Evolutionary conservation across 1,284 basidiomycete genomes (phyloP).

Genomic region (Naganishia cerealis): DNA sequence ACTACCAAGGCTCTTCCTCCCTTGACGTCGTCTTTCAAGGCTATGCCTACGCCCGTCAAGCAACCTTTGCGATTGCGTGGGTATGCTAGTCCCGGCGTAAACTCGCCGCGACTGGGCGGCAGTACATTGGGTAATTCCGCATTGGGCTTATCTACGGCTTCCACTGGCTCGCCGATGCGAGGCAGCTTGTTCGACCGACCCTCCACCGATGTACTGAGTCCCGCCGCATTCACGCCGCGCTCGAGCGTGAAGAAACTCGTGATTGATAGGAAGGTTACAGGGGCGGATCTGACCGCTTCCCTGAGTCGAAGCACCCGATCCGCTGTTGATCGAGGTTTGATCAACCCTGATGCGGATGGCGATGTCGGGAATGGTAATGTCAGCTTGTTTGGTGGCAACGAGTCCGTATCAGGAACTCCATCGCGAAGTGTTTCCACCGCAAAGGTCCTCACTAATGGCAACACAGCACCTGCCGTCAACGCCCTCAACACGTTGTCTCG

Average conservation of each 20-base stretch:
- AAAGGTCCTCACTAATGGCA: slow-evolving; percentile 1
- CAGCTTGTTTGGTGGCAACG: slow-evolving; percentile 29
- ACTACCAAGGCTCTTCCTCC: slow-evolving; percentile 52
- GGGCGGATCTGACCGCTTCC: slow-evolving; percentile 44
- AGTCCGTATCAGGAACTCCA: slow-evolving; percentile 32
- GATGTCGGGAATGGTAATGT: slow-evolving; percentile 31
- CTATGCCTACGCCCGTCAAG: slow-evolving; percentile 48
- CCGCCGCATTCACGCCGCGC: slow-evolving; percentile 66
- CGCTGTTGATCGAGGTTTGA: slow-evolving; percentile 27
- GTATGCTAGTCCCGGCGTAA: slow-evolving; percentile 37
- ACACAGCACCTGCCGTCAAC: slow-evolving; percentile 10
- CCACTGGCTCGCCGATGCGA: slow-evolving; percentile 31
- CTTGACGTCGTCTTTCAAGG: slow-evolving; percentile 54
- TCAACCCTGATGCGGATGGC: slow-evolving; percentile 32
- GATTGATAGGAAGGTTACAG: slow-evolving; percentile 64
- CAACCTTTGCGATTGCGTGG: slow-evolving; percentile 45
- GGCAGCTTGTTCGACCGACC: slow-evolving; percentile 57
- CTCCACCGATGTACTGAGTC: slow-evolving; percentile 59
- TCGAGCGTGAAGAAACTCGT: slow-evolving; percentile 94
- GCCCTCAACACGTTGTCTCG: slow-evolving; percentile 30
- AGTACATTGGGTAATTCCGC: slow-evolving; percentile 41
- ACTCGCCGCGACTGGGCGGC: slow-evolving; percentile 34
- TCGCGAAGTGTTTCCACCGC: slow-evolving; percentile 12
- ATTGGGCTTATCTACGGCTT: slow-evolving; percentile 37
- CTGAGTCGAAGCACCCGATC: slow-evolving; percentile 17